phyloP scores from a whole-genome alignment of 2,329 filamentous ascomycete species.

The Apiospora malaysiana region DNA sequence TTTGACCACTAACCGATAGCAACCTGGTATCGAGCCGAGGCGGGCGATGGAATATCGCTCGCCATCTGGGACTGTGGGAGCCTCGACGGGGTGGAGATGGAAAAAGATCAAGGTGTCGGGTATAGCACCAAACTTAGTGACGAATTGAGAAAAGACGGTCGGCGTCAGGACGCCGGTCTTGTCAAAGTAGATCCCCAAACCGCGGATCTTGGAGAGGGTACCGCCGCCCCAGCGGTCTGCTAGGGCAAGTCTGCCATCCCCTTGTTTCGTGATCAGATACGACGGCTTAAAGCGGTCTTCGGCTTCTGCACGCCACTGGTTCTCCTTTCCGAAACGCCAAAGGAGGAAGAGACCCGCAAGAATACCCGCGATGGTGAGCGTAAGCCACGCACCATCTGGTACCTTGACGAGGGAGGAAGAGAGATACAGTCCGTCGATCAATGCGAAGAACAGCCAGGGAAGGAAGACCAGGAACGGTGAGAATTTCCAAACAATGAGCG shows the following conservation, averaged over 20 bases:
- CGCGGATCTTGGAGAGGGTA: slow-evolving; percentile 55
- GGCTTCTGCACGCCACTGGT: slow-evolving; percentile 75
- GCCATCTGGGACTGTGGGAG: slow-evolving; percentile 57
- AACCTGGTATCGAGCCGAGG: slow-evolving; percentile 58
- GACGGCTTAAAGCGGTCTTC: slow-evolving; percentile 62
- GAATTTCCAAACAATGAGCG: slow-evolving; percentile 74
- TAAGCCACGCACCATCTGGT: slow-evolving; percentile 80
- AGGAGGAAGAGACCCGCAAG: slow-evolving; percentile 71
- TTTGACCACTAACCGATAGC: slow-evolving; percentile 72
- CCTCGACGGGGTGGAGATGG: slow-evolving; percentile 69
- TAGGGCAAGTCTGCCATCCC: slow-evolving; percentile 39
- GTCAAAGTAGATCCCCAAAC: slow-evolving; percentile 78
- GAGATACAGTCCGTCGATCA: slow-evolving; percentile 72
- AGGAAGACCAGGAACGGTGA: slow-evolving; percentile 64
- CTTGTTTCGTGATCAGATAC: slow-evolving; percentile 38
- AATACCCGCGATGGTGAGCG: slow-evolving; percentile 66
- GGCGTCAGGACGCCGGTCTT: slow-evolving; percentile 72
- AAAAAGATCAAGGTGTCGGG: slow-evolving; percentile 77
- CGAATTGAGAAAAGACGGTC: slow-evolving; percentile 73
- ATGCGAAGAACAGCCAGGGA: slow-evolving; percentile 68
- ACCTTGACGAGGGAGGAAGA: slow-evolving; percentile 75
- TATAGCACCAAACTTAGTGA: slow-evolving; percentile 70
- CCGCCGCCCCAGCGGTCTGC: slow-evolving; percentile 49
- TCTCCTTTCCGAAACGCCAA: slow-evolving; percentile 81
- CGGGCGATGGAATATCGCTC: slow-evolving; percentile 55